These are phyloP conservation scores for Sugiyamaella japonica DNA, from an alignment of 1,139 yeast genomes.

Conservation along the genomic window DNA sequence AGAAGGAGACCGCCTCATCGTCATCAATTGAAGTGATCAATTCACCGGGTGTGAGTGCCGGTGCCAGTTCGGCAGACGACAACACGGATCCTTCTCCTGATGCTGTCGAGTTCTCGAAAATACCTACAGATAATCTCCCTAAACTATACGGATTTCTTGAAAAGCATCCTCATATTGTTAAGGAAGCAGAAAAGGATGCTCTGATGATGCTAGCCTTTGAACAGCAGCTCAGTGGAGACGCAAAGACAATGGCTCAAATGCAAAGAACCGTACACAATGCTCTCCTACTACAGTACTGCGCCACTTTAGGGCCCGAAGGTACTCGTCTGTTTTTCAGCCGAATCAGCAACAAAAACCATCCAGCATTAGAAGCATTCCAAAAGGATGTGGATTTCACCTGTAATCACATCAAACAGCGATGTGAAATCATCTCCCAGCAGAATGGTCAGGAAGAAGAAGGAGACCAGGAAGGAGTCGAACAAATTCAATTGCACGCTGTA, in stretches of 20 bases:
- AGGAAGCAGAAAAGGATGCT: constrained; percentile 87
- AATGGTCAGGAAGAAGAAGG: constrained; percentile 44
- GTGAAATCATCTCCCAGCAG: constrained; percentile 59
- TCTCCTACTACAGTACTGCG: constrained; percentile 72
- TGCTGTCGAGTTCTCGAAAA: constrained; percentile 63
- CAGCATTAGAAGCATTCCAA: constrained; percentile 64
- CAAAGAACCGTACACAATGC: constrained; percentile 76
- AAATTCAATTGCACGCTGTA: constrained; percentile 82
- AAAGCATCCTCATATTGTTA: constrained; percentile 66
- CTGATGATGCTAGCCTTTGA: constrained; percentile 93
- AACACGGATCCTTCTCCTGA: constrained; percentile 57
- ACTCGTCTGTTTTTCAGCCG: constrained; percentile 69
- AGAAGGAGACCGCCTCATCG: background rate
- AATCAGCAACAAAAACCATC: constrained; percentile 55
- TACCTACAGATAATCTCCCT: constrained; percentile 51
- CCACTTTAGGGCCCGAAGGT: constrained; percentile 59
- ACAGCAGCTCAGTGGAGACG: constrained; percentile 63
- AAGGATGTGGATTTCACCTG: constrained; percentile 73
- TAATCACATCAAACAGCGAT: constrained; percentile 71
- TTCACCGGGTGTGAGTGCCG: constrained; percentile 19
- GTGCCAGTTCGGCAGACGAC: constrained; percentile 40
- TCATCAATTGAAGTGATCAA: constrained; percentile 43
- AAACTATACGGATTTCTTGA: constrained; percentile 55
- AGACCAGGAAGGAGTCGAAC: constrained; percentile 63
- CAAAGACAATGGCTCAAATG: constrained; percentile 44